These are phyloP conservation scores for Penicillium psychrofluorescens DNA, from an alignment of 495 filamentous ascomycete species.

Conservation along the genomic window DNA sequence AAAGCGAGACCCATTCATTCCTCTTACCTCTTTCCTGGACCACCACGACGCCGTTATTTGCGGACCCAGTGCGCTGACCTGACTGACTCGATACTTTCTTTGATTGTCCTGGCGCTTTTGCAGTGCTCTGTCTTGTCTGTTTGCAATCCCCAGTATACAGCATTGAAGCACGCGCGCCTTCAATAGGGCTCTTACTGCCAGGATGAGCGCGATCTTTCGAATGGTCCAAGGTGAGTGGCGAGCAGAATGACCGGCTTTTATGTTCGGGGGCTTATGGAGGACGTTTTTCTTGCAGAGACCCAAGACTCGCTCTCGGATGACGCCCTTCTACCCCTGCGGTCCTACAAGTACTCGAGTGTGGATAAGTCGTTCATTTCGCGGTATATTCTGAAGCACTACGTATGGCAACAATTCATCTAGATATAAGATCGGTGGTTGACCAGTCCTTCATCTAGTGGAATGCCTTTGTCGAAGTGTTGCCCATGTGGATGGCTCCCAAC, in stretches of 20 bases:
- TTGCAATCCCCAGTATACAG: conserved; percentile 3
- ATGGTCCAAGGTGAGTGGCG: conserved; percentile 35
- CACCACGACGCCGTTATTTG: conserved; percentile 3
- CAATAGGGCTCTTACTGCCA: conserved; percentile 11
- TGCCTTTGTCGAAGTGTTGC: conserved; percentile 85
- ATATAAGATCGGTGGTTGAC: conserved; percentile 3
- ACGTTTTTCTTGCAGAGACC: conserved; percentile 25
- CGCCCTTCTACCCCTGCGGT: conserved; percentile 73
- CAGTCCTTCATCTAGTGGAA: conserved; percentile 67
- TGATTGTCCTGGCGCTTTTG: background rate
- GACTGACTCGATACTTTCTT: too few species aligned
- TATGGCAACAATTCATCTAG: conserved; percentile 30
- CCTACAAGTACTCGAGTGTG: conserved; percentile 93
- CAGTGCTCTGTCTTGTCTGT: conserved; percentile 4
- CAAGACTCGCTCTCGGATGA: conserved; percentile 62
- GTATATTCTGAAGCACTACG: conserved; percentile 91
- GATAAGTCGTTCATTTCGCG: conserved; percentile 93
- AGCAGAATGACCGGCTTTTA: too few species aligned
- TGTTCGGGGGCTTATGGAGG: too few species aligned
- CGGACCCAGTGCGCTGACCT: too few species aligned
- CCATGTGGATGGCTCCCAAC: conserved; percentile 94
- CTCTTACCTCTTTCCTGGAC: conserved; percentile 4
- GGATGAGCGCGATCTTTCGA: conserved; percentile 31
- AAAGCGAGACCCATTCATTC: conserved; percentile 3
- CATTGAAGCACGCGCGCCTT: conserved; percentile 3